phyloP scores from a whole-genome alignment of 208 protist species.

The Crithidia mellificae region DNA sequence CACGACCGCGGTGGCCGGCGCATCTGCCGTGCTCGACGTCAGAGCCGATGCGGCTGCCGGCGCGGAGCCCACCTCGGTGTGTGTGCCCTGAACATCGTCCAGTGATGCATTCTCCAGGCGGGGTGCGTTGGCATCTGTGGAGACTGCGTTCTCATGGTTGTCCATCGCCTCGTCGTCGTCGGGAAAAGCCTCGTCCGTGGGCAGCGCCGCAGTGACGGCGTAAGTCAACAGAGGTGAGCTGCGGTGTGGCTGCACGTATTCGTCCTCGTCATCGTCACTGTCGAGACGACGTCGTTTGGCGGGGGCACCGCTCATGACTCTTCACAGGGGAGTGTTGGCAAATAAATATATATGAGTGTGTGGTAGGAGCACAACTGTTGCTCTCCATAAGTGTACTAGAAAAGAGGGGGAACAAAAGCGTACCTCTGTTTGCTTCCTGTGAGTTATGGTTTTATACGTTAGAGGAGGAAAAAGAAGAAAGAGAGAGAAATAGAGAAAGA shows the following conservation, averaged over 20 bases:
- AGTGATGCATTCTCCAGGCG: background rate
- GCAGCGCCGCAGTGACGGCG: slow-evolving; percentile 20
- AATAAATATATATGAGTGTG: background rate
- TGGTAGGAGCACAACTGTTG: background rate
- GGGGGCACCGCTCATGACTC: slow-evolving; percentile 12
- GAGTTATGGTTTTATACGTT: no score
- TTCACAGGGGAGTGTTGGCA: no score
- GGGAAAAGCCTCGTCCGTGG: slow-evolving; percentile 23
- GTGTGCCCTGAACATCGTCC: background rate
- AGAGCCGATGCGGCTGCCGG: background rate
- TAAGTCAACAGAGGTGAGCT: slow-evolving; percentile 41
- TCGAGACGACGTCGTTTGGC: slow-evolving; percentile 49
- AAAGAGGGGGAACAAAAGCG: no score
- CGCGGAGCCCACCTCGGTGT: background rate
- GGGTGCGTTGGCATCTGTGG: background rate
- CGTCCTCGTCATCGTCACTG: slow-evolving; percentile 83
- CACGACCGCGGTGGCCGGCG: background rate
- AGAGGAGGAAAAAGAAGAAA: no score
- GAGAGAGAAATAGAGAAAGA: no score
- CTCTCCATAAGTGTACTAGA: no score
- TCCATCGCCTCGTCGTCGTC: background rate
- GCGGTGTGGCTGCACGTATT: slow-evolving; percentile 28
- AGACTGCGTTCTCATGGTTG: background rate
- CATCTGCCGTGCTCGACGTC: background rate
- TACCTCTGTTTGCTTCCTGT: no score